Evolutionary conservation across 345 rosid genomes (phyloP).

Genomic region (Eucalyptus coolabah): DNA sequence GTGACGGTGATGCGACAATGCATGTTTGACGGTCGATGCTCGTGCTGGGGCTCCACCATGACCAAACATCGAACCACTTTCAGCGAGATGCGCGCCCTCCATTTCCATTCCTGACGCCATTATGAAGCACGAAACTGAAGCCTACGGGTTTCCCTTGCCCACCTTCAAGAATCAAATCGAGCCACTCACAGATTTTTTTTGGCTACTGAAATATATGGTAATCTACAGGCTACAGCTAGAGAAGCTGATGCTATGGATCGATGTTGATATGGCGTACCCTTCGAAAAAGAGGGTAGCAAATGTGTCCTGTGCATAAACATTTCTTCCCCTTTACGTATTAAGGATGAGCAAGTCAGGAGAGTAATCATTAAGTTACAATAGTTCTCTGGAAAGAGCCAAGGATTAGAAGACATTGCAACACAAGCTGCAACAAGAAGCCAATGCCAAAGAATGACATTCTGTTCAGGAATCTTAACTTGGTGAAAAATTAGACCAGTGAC

Average conservation of each 20-base stretch:
- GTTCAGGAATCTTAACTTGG: not conserved
- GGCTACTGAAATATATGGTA: not conserved
- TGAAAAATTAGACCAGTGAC: not conserved
- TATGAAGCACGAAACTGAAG: not conserved
- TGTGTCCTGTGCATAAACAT: not conserved
- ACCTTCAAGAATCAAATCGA: not conserved
- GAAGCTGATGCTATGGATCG: not conserved
- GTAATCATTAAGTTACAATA: not conserved
- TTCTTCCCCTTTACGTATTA: not conserved
- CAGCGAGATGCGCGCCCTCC: not conserved
- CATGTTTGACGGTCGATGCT: not conserved
- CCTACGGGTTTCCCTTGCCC: not conserved
- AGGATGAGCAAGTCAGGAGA: not conserved
- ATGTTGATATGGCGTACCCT: not conserved
- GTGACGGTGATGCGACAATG: not conserved
- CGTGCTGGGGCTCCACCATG: not conserved
- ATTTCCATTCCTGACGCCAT: not conserved
- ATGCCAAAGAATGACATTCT: not conserved
- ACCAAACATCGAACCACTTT: not conserved
- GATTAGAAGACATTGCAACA: not conserved
- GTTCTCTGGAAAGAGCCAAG: not conserved
- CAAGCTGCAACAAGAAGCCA: not conserved
- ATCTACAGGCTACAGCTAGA: not conserved
- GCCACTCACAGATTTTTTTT: not conserved
- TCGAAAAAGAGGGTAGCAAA: not conserved